phyloP scores from a whole-genome alignment of 257 asterid genomes.

The Salvia rosmarinus region DNA sequence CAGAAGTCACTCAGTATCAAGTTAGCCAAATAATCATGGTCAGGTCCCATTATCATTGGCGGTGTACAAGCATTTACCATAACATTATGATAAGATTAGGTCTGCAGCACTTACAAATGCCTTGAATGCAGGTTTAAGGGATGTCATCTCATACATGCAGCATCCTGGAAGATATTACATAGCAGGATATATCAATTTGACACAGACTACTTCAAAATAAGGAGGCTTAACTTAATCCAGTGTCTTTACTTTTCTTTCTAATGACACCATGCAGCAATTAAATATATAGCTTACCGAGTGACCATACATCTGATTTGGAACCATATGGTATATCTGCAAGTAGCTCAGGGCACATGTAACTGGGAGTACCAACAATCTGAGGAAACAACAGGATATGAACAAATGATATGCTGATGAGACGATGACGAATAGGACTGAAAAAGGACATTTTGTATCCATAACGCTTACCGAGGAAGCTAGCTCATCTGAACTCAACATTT shows the following conservation, averaged over 20 bases:
- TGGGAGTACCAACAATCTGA: slow-evolving; percentile 96
- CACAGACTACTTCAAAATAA: slow-evolving; percentile 18
- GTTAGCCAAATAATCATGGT: slow-evolving; percentile 10
- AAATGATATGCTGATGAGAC: slow-evolving; percentile 29
- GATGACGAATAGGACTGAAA: background rate
- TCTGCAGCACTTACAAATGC: slow-evolving; percentile 77
- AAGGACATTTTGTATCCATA: slow-evolving; percentile 23
- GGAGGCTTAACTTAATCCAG: background rate
- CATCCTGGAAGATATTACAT: slow-evolving; percentile 64
- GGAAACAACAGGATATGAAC: slow-evolving; percentile 27
- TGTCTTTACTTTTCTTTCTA: background rate
- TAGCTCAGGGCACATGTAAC: slow-evolving; percentile 98
- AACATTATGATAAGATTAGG: slow-evolving; percentile 16
- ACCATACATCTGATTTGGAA: slow-evolving; percentile 93
- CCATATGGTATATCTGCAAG: slow-evolving; percentile 97
- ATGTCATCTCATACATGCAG: slow-evolving; percentile 90
- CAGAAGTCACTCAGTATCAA: slow-evolving; percentile 9
- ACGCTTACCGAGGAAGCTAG: slow-evolving; percentile 86
- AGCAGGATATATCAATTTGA: slow-evolving; percentile 1
- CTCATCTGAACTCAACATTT: slow-evolving; percentile 80
- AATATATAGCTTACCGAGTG: slow-evolving; percentile 64
- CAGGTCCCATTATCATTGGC: slow-evolving; percentile 13
- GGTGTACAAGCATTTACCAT: slow-evolving; percentile 20
- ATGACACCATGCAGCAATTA: slow-evolving; percentile 12
- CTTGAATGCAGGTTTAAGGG: slow-evolving; percentile 93